These are phyloP conservation scores for Fusarium brachygibbosum DNA, from an alignment of 2,329 filamentous ascomycete species.

Conservation along the genomic window DNA sequence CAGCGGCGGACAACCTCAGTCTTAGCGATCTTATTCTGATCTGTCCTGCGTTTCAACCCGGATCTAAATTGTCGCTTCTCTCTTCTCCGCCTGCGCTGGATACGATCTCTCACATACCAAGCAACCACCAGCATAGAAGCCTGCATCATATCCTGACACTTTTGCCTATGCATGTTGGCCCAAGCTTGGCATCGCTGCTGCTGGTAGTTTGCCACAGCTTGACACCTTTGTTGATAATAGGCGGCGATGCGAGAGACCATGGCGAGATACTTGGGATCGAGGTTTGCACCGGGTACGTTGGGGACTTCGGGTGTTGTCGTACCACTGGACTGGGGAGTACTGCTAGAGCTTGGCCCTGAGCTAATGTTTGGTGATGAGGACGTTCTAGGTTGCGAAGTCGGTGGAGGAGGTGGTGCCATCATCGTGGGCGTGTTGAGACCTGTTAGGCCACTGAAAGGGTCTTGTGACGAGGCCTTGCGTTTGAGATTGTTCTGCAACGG, in stretches of 20 bases:
- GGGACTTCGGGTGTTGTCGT: conserved; percentile 43
- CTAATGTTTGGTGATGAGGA: conserved; percentile 40
- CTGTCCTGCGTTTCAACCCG: conserved; percentile 54
- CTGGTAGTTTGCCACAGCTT: conserved; percentile 62
- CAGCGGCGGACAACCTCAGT: conserved; percentile 60
- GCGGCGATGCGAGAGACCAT: conserved; percentile 63
- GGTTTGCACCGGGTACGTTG: conserved; percentile 45
- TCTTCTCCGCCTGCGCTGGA: conserved; percentile 58
- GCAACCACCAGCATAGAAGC: conserved; percentile 64
- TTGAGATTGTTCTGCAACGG: conserved; percentile 48
- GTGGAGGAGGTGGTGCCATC: conserved; percentile 44
- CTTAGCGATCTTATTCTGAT: conserved; percentile 54
- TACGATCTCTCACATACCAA: conserved; percentile 64
- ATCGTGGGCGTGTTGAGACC: conserved; percentile 41
- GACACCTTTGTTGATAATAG: conserved; percentile 64
- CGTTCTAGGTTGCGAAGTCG: conserved; percentile 46
- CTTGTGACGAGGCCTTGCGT: conserved; percentile 48
- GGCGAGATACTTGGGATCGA: conserved; percentile 60
- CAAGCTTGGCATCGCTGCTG: conserved; percentile 63
- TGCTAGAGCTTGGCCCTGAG: conserved; percentile 32
- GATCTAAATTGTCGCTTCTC: conserved; percentile 59
- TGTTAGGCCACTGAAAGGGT: conserved; percentile 34
- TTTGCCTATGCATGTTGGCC: conserved; percentile 61
- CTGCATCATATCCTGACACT: conserved; percentile 64
- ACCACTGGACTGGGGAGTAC: conserved; percentile 38